Percentiles rank a stretch among this genome's conserved stretches.
These are phyloP conservation scores for Arabis alpina DNA, from an alignment of 345 rosid genomes.

Conservation along the genomic window DNA sequence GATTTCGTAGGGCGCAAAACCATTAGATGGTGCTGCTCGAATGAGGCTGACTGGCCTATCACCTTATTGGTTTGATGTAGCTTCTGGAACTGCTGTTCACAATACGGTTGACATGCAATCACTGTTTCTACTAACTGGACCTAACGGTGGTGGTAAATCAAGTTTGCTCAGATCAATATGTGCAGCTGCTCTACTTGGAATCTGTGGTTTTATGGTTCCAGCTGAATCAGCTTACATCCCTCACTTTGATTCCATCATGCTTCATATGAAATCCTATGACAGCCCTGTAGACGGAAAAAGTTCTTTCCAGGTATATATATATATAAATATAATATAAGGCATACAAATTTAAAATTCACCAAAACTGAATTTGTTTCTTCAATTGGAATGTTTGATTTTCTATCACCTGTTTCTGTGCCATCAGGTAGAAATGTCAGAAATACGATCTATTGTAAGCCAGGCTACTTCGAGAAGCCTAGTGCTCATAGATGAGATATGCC, in stretches of 20 bases:
- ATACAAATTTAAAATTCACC: background rate
- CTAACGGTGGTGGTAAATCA: constrained; percentile 99
- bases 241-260: constrained; percentile 89
- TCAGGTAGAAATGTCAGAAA: constrained; percentile 97
- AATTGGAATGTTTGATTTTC: constrained; percentile 10
- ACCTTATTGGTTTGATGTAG: constrained; percentile 94
- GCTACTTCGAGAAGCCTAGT: constrained; percentile 88
- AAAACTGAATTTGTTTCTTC: constrained; percentile 15
- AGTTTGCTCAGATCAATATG: constrained; percentile 95
- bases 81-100: constrained; percentile 80
- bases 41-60: constrained; percentile 77
- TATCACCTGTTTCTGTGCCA: constrained; percentile 12
- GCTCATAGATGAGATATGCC: constrained; percentile 91
- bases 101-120: constrained; percentile 89
- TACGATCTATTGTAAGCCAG: constrained; percentile 72
- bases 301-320: constrained; percentile 79
- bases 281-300: constrained; percentile 98
- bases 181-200: constrained; percentile 90
- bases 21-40: constrained; percentile 44
- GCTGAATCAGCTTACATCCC: constrained; percentile 89
- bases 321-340: background rate
- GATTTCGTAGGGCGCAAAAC: constrained; percentile 51
- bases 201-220: constrained; percentile 94
- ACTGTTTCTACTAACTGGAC: constrained; percentile 87
- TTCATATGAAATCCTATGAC: constrained; percentile 98